Evolutionary conservation across 345 rosid genomes (phyloP), one percentile per base, ranked within the genome.

Genomic region (Camelina sativa): DNA sequence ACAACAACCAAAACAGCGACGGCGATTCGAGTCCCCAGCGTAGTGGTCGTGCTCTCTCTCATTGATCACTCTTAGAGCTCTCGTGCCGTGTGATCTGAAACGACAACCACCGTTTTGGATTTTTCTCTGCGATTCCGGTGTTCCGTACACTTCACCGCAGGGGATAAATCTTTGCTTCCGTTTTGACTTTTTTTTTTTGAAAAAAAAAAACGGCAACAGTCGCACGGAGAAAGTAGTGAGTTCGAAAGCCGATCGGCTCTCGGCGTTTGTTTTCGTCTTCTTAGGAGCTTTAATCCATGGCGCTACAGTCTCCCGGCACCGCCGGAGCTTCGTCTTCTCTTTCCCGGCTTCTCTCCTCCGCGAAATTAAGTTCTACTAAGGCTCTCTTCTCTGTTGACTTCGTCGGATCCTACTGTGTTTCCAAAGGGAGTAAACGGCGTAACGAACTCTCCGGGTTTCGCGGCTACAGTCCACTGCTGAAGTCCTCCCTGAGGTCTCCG

Each of bases 361-460:
- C 83, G 19, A 79, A 69, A 41, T 78, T 84, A 41, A 69, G 73
- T 71, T 80, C 89, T 35, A 44, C 46, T 67, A 82, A 51, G 50
- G 54, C 74, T 19, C 74, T 81, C 50, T 77, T 88, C 40, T 77
- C 81, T 79, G 90, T 85, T 54, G 98, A 93, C 84, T 93, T 93
- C 76, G 82, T 83, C n/a, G 90, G 94, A 25, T 80, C 85, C 9
- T 73, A 69, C 51, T 82, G 84, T 50, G 70, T 85, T 72, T 84
- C 94, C 4, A 78, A 67, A 12, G 87, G 79, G 74, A 65, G 77
- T 4, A 48, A 77, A 16, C 60, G 92, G 59, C 81, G 94, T 65
- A 68, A 78, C 67, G 76, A 82, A 30, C 51, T 80, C 59, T 76
- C 87, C 61, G 54, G 59, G 62, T 22, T 81, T 4, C 83, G 81